Evolutionary conservation across 2,329 filamentous ascomycete species (phyloP).

Genomic region (Didymella segeticola): DNA sequence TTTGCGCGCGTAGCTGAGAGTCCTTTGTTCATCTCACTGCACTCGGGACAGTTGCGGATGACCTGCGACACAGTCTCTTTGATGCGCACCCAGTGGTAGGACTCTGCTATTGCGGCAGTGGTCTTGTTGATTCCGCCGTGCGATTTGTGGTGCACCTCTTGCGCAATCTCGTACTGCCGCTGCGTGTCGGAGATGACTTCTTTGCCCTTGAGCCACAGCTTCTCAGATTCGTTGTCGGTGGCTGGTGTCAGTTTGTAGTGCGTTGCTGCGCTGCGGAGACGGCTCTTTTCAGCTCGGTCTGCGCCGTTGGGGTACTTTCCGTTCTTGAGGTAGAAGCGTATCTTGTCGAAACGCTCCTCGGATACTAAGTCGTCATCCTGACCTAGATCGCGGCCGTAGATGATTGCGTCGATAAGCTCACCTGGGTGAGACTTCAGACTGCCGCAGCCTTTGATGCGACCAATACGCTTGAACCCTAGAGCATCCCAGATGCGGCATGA

Average conservation of each 20-base stretch:
- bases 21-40: slow-evolving; percentile 70
- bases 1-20: slow-evolving; percentile 35
- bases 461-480: slow-evolving; percentile 90
- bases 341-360: slow-evolving; percentile 98
- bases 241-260: slow-evolving; percentile 82
- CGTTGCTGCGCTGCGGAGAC: slow-evolving; percentile 88
- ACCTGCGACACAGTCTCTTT: slow-evolving; percentile 97
- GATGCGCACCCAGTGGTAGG: slow-evolving; percentile 96
- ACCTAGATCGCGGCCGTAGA: slow-evolving; percentile 66
- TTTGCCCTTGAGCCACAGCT: slow-evolving; percentile 96
- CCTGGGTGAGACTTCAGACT: slow-evolving; percentile 56
- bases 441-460: slow-evolving; percentile 69
- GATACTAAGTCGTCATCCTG: slow-evolving; percentile 82
- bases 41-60: slow-evolving; percentile 88
- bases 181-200: slow-evolving; percentile 92
- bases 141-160: slow-evolving; percentile 73
- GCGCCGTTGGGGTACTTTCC: slow-evolving; percentile 91
- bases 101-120: slow-evolving; percentile 89
- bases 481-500: slow-evolving; percentile 92
- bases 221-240: slow-evolving; percentile 55
- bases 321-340: slow-evolving; percentile 95
- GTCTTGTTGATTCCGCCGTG: slow-evolving; percentile 99
- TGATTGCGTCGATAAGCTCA: slow-evolving; percentile 58
- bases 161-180: slow-evolving; percentile 88
- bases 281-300: slow-evolving; percentile 93